Base-by-base conservation (phyloP, 2,329 filamentous ascomycete species). In the Fusarium nodosum region DNA sequence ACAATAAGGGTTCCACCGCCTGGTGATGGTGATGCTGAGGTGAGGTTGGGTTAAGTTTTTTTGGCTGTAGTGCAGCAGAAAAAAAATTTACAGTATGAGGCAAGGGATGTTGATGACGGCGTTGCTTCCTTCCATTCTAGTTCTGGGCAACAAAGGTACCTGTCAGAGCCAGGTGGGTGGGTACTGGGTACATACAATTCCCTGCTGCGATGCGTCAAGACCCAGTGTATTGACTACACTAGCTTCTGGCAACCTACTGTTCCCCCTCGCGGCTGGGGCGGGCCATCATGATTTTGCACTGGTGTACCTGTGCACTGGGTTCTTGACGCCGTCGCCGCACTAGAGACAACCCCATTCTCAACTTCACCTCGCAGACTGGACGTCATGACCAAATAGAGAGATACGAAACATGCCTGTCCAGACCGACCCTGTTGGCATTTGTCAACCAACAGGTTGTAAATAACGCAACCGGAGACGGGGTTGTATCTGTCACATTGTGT, bases 1-100 rank as follows among this genome's bases (percentile, higher is more conserved):
- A 74, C 72, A 68, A 59, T 62, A 59, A 51, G 15, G 71, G 70
- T 72, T 72, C 73, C 71, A 73, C 70, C 66, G 42, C 47, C 36
- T 60, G 38, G 28, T 36, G 22, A 52, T 54, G 58, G 47, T 61
- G 38, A 52, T 54, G 56, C 41, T 64, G 38, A 38, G 42, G 42
- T 45, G 42, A 45, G 22, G 26, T 47, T 44, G 50, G 51, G 46
- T 33, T 46, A 50, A 53, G 60, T 56, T 64, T 62, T 53, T 64
- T 62, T 53, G 26, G 31, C 44, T 54, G 30, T 47, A 51, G 22
- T 34, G 34, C 36, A 51, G 18, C 34, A 34, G 42, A 60, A 65
- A 54, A 24, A 24, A 71, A 71, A 63, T 63, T 59, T 62, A 41
- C 51, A 58, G 61, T 58, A 69, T 72, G 72, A 74, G 66, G 71